These are phyloP conservation scores for Stephania yunnanensis DNA, from an alignment of 164 flowering plant species.

Conservation along the genomic window DNA sequence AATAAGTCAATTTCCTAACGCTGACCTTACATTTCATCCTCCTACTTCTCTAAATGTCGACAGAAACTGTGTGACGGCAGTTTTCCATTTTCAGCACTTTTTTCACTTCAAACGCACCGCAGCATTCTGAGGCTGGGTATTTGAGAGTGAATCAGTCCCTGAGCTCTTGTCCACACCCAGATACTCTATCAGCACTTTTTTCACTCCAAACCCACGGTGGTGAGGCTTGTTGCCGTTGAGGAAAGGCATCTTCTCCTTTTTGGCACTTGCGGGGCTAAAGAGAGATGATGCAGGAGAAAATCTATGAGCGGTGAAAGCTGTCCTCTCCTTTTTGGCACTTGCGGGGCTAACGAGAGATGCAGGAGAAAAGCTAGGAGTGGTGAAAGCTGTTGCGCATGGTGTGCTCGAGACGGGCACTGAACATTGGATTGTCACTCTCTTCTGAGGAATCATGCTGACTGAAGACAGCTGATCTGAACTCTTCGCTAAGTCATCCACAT, in stretches of 20 bases:
- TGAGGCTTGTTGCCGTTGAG: conserved; percentile 35
- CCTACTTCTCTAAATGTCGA: not conserved
- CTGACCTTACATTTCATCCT: not conserved
- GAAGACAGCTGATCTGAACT: conserved; percentile 56
- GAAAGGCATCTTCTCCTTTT: conserved; percentile 47
- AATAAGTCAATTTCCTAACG: not conserved
- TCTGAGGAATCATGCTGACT: conserved; percentile 47
- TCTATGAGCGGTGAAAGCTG: conserved; percentile 48
- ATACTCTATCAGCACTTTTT: conserved; percentile 66
- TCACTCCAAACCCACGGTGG: conserved; percentile 70
- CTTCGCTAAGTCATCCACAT: conserved; percentile 78
- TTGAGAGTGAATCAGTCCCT: conserved; percentile 9
- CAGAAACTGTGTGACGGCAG: not conserved
- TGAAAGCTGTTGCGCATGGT: conserved; percentile 48
- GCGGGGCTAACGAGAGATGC: conserved; percentile 51
- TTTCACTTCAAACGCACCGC: not conserved
- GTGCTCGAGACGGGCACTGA: conserved; percentile 62
- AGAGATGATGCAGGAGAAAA: conserved; percentile 47
- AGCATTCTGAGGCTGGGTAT: not conserved
- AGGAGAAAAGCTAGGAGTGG: conserved; percentile 62
- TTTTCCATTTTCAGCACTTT: not conserved
- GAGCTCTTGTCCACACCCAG: conserved; percentile 50
- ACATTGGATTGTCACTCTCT: conserved; percentile 46
- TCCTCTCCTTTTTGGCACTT: conserved; percentile 33
- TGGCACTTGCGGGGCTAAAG: conserved; percentile 43